These are phyloP conservation scores for Russula sp. DNA, from an alignment of 768 basidiomycete species.

Conservation along the genomic window DNA sequence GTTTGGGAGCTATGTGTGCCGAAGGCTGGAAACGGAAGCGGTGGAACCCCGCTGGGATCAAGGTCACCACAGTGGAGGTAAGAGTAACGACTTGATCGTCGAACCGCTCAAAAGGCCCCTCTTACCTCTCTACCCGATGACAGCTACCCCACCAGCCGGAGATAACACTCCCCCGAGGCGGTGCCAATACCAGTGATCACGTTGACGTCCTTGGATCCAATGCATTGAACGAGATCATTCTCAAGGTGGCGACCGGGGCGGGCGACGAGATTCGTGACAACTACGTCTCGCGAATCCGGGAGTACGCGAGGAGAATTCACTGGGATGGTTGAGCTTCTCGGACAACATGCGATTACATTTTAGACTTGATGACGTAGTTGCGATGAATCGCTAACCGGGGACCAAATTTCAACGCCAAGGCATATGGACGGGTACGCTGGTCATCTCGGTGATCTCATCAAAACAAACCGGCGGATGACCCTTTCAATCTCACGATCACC, in stretches of 20 bases:
- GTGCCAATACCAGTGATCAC: conserved; percentile 87
- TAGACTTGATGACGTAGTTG: too few species aligned
- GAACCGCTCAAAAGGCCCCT: neutral
- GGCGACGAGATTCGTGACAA: conserved; percentile 63
- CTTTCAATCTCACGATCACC: too few species aligned
- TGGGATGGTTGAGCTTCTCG: conserved; percentile 5
- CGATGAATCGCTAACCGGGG: too few species aligned
- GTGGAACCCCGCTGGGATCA: conserved; percentile 92
- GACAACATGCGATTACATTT: too few species aligned
- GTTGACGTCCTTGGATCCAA: conserved; percentile 67
- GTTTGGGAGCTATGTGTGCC: conserved; percentile 92
- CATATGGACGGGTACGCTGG: too few species aligned
- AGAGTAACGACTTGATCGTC: conserved; percentile 15
- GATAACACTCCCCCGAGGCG: conserved; percentile 70
- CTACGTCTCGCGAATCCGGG: conserved; percentile 69
- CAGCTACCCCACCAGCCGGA: conserved; percentile 78
- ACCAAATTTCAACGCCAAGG: too few species aligned
- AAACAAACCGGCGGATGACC: too few species aligned
- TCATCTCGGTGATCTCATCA: too few species aligned
- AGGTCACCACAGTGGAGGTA: conserved; percentile 82
- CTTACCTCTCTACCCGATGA: neutral
- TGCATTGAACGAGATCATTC: conserved; percentile 79
- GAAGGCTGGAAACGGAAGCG: conserved; percentile 85
- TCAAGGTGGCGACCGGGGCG: conserved; percentile 82
- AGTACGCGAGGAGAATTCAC: conserved; percentile 62